These are phyloP conservation scores for Penicillium goetzii DNA, from an alignment of 495 filamentous ascomycete genomes.

Conservation along the genomic window DNA sequence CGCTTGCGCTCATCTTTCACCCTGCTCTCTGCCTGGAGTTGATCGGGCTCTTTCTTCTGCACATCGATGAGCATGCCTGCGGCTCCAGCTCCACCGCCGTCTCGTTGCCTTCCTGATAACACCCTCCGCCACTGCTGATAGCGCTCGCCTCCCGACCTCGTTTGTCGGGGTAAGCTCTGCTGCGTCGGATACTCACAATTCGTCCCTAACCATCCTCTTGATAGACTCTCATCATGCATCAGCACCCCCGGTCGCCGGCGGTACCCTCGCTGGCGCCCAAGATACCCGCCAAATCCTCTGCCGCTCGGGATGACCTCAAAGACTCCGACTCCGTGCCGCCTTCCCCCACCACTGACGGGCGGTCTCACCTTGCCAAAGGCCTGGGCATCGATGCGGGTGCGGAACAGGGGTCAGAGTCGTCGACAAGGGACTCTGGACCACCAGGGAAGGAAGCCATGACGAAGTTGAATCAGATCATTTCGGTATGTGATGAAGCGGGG, in stretches of 20 bases:
- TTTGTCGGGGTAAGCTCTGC: constrained; percentile 23
- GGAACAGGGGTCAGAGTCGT: constrained; percentile 29
- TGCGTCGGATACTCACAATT: constrained; percentile 10
- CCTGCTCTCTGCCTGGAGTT: constrained; percentile 5
- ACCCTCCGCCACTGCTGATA: constrained; percentile 33
- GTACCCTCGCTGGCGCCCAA: constrained; percentile 61
- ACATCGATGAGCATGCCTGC: constrained; percentile 47
- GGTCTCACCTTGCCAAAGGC: constrained; percentile 44
- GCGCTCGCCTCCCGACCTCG: constrained; percentile 22
- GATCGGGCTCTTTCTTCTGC: constrained; percentile 16
- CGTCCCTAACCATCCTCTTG: not conserved
- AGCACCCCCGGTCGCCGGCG: constrained; percentile 73
- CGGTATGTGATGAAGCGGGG: constrained; percentile 57
- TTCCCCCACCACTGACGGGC: constrained; percentile 41
- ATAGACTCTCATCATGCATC: constrained; percentile 68
- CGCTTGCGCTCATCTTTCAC: constrained; percentile 21
- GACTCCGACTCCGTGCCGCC: constrained; percentile 53
- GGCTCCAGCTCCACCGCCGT: constrained; percentile 31
- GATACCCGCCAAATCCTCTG: constrained; percentile 66
- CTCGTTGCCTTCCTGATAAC: constrained; percentile 42
- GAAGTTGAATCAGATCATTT: constrained; percentile 88
- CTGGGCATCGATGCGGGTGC: constrained; percentile 47
- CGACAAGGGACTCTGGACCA: constrained; percentile 36
- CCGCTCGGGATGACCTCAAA: constrained; percentile 71
- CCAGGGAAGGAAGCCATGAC: constrained; percentile 62